These are phyloP conservation scores for Coemansia sp. DNA, from an alignment of 192 early-diverging fungal genomes.

Conservation along the genomic window DNA sequence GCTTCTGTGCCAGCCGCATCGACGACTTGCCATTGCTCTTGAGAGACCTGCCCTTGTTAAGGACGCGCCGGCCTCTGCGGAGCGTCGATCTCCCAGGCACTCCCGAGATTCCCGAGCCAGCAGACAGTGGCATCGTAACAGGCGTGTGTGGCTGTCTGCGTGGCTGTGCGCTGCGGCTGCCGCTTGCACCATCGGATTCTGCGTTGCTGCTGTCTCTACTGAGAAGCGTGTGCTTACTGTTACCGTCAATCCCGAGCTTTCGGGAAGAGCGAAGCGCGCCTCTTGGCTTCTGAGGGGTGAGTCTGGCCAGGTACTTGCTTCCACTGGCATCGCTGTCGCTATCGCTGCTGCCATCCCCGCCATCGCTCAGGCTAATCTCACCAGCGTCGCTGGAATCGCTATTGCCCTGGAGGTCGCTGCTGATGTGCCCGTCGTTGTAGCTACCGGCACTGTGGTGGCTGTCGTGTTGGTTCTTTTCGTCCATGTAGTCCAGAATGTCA, in stretches of 20 bases:
- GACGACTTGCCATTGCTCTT: slow-evolving; percentile 5
- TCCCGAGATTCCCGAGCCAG: slow-evolving; percentile 2
- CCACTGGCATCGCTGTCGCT: slow-evolving; percentile 39
- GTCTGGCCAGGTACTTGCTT: slow-evolving; percentile 31
- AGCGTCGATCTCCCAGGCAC: slow-evolving; percentile 28
- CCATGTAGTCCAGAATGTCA: slow-evolving; percentile 49
- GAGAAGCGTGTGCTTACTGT: neutral
- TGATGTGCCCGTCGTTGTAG: slow-evolving; percentile 44
- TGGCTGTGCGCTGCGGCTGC: neutral
- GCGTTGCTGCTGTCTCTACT: neutral
- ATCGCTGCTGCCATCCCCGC: slow-evolving; percentile 11
- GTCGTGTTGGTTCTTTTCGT: slow-evolving; percentile 11
- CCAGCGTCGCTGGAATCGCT: slow-evolving; percentile 17
- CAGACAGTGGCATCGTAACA: slow-evolving; percentile 3
- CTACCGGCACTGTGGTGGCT: neutral
- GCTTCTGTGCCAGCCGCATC: neutral
- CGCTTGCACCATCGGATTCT: neutral
- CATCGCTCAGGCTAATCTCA: slow-evolving; percentile 27
- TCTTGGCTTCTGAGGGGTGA: slow-evolving; percentile 11
- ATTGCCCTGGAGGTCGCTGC: slow-evolving; percentile 48
- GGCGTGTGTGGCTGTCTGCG: neutral
- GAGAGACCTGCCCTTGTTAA: slow-evolving; percentile 22
- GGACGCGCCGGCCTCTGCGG: slow-evolving; percentile 39
- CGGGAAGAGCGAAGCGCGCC: neutral
- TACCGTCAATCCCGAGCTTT: neutral